Conservation (phyloP, 1,284 basidiomycete genomes). For the Ganoderma lingzhi region DNA sequence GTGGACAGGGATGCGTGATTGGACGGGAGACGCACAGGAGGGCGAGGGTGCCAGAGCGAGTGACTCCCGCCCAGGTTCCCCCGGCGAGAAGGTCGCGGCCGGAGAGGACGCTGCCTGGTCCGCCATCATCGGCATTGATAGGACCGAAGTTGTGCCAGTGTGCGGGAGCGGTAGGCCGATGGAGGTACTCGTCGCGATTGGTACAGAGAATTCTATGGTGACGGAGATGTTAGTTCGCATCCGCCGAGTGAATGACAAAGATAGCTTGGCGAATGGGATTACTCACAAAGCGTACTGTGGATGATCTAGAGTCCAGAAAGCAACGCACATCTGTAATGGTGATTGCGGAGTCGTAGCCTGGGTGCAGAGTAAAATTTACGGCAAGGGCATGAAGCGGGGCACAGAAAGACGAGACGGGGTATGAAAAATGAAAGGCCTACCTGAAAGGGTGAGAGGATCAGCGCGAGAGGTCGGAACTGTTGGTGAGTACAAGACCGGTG, state of each 20-base stretch:
- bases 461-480: conserved; percentile 17
- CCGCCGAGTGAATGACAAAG: background rate
- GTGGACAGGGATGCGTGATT: conserved; percentile 15
- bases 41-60: conserved; percentile 67
- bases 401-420: background rate
- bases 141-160: conserved; percentile 63
- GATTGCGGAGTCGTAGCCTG: conserved; percentile 17
- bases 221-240: conserved; percentile 11
- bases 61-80: conserved; percentile 83
- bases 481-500: conserved; percentile 8
- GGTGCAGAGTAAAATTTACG: conserved; percentile 22
- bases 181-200: conserved; percentile 80
- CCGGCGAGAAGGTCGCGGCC: conserved; percentile 76
- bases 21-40: conserved; percentile 70
- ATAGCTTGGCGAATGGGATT: background rate
- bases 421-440: conserved; percentile 11
- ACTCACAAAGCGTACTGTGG: conserved; percentile 81
- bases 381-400: conserved; percentile 10
- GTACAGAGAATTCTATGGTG: conserved; percentile 69
- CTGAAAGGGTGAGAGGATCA: conserved; percentile 12
- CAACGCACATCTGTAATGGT: conserved; percentile 69
- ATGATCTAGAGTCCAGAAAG: conserved; percentile 77
- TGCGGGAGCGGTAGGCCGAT: conserved; percentile 70
- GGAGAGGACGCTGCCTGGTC: conserved; percentile 61
- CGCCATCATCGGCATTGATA: conserved; percentile 23